phyloP scores from a whole-genome alignment of 305 asterid species.

The Fraxinus velutina region DNA sequence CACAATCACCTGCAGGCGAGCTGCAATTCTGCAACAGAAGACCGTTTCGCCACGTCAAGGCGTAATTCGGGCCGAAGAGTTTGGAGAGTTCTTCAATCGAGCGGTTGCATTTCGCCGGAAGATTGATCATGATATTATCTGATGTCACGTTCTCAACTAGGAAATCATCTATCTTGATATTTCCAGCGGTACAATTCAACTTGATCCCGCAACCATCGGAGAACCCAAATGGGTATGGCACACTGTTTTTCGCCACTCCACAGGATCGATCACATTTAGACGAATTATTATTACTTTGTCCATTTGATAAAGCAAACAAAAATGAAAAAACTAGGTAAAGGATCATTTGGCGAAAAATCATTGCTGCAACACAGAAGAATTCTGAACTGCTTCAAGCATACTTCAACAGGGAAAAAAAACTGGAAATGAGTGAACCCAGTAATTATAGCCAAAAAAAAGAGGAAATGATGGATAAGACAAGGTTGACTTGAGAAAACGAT shows the following conservation, averaged over 20 bases:
- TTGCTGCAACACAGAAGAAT: constrained; percentile 11
- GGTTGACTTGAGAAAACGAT: constrained; percentile 34
- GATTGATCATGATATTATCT: constrained; percentile 37
- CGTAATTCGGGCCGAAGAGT: constrained; percentile 38
- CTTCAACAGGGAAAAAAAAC: not conserved
- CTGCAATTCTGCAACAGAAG: constrained; percentile 57
- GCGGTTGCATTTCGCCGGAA: constrained; percentile 66
- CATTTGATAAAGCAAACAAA: constrained; percentile 19
- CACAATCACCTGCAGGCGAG: constrained; percentile 38
- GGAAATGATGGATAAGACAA: not conserved
- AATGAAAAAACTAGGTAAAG: constrained; percentile 7
- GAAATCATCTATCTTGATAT: constrained; percentile 36
- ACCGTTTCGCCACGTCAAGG: constrained; percentile 62
- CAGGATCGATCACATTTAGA: constrained; percentile 30
- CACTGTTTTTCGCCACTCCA: constrained; percentile 18
- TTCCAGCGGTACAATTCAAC: constrained; percentile 37
- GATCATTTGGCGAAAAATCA: constrained; percentile 29
- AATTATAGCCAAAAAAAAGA: not conserved
- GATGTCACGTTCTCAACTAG: constrained; percentile 47
- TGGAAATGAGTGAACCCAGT: constrained; percentile 8
- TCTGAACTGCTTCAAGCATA: constrained; percentile 14
- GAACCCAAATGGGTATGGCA: constrained; percentile 76
- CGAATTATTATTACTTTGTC: constrained; percentile 14
- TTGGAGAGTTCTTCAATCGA: constrained; percentile 33
- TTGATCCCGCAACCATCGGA: constrained; percentile 46